phyloP scores from a whole-genome alignment of 2,329 filamentous ascomycete genomes.

The Pseudogymnoascus verrucosus region DNA sequence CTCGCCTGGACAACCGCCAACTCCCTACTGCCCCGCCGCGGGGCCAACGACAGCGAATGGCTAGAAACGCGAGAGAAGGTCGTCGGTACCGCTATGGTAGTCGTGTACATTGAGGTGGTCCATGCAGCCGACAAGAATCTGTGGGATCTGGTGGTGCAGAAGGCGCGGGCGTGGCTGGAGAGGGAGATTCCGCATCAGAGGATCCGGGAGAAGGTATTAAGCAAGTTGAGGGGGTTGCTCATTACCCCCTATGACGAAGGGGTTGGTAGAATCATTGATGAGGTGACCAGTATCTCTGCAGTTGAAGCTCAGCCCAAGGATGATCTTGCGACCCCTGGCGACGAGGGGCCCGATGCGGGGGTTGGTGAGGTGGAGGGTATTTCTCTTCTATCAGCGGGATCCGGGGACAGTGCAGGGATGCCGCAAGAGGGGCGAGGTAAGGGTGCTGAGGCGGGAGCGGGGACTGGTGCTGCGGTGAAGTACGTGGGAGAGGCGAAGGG shows the following conservation, averaged over 20 bases:
- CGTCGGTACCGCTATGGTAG: constrained; percentile 32
- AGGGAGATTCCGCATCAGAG: constrained; percentile 12
- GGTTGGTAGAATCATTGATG: background rate
- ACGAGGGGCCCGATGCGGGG: background rate
- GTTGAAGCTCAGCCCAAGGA: background rate
- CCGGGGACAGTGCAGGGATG: too few species aligned
- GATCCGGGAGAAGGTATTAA: background rate
- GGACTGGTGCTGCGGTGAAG: too few species aligned
- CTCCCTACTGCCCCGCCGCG: too few species aligned
- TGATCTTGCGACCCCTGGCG: too few species aligned
- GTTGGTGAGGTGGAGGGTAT: too few species aligned
- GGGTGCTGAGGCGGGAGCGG: background rate
- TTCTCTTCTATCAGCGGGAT: too few species aligned
- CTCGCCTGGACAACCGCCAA: too few species aligned
- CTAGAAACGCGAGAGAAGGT: constrained; percentile 6
- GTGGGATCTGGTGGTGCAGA: constrained; percentile 58
- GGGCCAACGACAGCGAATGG: background rate
- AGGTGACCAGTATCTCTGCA: background rate
- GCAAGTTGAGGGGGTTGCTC: background rate
- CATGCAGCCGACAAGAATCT: constrained; percentile 40
- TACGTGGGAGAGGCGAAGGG: too few species aligned
- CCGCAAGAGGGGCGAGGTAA: background rate
- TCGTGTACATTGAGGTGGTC: constrained; percentile 42
- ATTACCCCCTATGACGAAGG: background rate
- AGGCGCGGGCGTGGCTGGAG: constrained; percentile 46